Evolutionary conservation across 768 basidiomycete genomes (phyloP).

Genomic region (Scleroderma citrinum): DNA sequence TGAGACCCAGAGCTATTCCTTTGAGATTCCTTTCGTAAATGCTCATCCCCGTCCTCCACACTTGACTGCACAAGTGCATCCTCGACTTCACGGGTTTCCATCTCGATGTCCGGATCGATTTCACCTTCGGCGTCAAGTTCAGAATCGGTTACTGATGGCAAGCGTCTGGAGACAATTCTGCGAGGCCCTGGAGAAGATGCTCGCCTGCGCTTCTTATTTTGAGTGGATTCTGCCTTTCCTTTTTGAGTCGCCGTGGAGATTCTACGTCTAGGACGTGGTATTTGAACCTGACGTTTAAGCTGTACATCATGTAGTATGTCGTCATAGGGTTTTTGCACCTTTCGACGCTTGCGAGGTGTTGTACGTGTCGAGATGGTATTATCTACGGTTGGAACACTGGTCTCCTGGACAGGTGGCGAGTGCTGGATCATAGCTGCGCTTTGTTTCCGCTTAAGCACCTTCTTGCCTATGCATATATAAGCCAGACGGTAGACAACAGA

Average conservation of each 20-base stretch:
- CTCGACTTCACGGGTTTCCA: slow-evolving; percentile 33
- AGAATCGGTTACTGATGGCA: slow-evolving; percentile 21
- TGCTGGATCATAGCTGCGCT: slow-evolving; percentile 6
- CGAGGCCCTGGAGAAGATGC: slow-evolving; percentile 24
- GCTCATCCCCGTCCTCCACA: slow-evolving; percentile 16
- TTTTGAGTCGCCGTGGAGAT: slow-evolving; percentile 8
- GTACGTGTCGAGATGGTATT: slow-evolving; percentile 14
- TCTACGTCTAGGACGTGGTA: slow-evolving; percentile 3
- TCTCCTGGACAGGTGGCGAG: slow-evolving; percentile 3
- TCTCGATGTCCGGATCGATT: slow-evolving; percentile 30
- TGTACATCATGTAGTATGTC: slow-evolving; percentile 4
- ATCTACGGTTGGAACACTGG: neutral
- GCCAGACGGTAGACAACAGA: slow-evolving; percentile 2
- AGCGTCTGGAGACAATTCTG: slow-evolving; percentile 12
- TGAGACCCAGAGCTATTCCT: slow-evolving; percentile 3
- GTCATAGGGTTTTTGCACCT: slow-evolving; percentile 3
- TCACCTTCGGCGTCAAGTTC: slow-evolving; percentile 30
- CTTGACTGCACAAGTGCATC: slow-evolving; percentile 25
- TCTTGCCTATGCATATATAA: slow-evolving; percentile 12
- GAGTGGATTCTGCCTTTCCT: slow-evolving; percentile 1
- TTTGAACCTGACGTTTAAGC: slow-evolving; percentile 4
- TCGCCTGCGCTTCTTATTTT: slow-evolving; percentile 18
- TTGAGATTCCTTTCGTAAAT: slow-evolving; percentile 3
- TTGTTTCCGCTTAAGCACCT: slow-evolving; percentile 13
- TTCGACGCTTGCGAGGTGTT: slow-evolving; percentile 22